Evolutionary conservation across 768 basidiomycete species (phyloP).

Genomic region (Pisolithus microcarpus): DNA sequence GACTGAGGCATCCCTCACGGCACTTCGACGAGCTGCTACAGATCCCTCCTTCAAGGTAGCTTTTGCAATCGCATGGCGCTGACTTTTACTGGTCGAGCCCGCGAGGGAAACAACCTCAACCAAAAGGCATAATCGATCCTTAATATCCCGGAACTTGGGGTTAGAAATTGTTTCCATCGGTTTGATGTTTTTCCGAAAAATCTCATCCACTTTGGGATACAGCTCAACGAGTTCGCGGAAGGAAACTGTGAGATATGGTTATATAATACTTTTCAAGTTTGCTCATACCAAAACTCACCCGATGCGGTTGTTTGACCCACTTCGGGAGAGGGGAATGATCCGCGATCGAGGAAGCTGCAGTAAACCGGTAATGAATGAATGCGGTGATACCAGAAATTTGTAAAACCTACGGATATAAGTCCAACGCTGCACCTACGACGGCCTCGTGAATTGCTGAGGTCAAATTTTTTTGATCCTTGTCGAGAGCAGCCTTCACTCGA

Average conservation of each 20-base stretch:
- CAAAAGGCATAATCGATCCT: not conserved
- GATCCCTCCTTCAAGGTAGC: conserved; percentile 3
- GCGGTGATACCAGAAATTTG: not conserved
- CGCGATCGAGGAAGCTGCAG: conserved; percentile 12
- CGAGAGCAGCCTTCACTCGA: not conserved
- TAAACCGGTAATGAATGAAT: not conserved
- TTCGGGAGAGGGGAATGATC: conserved; percentile 2
- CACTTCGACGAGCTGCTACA: not conserved
- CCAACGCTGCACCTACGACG: conserved; percentile 15
- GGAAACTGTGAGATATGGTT: conserved; percentile 2
- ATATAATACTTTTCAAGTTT: too few relatives aligned
- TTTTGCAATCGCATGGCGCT: not conserved
- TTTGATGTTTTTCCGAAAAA: too few relatives aligned
- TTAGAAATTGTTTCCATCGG: too few relatives aligned
- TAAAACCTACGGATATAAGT: conserved; percentile 19
- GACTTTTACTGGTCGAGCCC: conserved; percentile 3
- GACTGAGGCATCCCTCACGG: too few relatives aligned
- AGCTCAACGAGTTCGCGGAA: conserved; percentile 2
- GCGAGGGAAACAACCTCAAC: not conserved
- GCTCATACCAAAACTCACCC: conserved; percentile 3
- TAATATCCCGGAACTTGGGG: not conserved
- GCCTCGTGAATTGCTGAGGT: conserved; percentile 17
- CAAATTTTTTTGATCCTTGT: conserved; percentile 1
- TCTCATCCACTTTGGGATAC: conserved; percentile 6
- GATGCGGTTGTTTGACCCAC: not conserved